Evolutionary conservation across 345 rosid genomes (phyloP), one percentile per base, ranked within the genome.

Genomic region (Aethionema arabicum): DNA sequence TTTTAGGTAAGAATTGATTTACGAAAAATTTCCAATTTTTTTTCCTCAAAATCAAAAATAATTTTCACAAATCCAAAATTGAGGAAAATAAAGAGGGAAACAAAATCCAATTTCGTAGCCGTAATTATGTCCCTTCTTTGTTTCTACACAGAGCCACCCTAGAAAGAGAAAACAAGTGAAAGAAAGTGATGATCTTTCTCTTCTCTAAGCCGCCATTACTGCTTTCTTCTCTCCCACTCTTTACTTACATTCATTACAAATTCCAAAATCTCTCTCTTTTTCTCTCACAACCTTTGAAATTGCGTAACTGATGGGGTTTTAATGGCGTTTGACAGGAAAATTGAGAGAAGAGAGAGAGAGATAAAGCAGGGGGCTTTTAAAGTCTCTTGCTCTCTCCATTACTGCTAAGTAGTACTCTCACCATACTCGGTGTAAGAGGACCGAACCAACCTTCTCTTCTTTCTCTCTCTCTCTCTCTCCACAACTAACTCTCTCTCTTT

Each of bases 291-390:
- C 5, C 11, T 49, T 30, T 49, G 56, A 58, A 71, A 65, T 52
- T 72, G 61, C 50, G 76, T 65, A 65, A 65, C 75, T 65, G 75
- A 59, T 72, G 67, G 61, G 62, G n/a, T 63, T 72, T 72, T 39
- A 72, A 71, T 64, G 74, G 63, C 11, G 68, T 61, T 61, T 68
- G 69, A 70, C 54, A 63, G 27, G 29, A 8, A 7, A 55, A 30
- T 33, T 0, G 10, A 40, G 10, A 64, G 4, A 44, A 9, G 15
- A 69, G 59, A 62, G 69, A 70, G 69, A 70, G 15, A 70, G 11
- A 11, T 8, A 40, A 7, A 39, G 13, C 12, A 16, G 15, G 63
- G 31, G 32, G 56, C 59, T 51, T 65, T 65, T 65, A 71, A 65
- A 59, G 66, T n/a, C 56, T 59, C 59, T 50, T 56, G 64, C 54